phyloP scores from a whole-genome alignment of 176 grass and related monocot genomes.

The Ensete glaucum region DNA sequence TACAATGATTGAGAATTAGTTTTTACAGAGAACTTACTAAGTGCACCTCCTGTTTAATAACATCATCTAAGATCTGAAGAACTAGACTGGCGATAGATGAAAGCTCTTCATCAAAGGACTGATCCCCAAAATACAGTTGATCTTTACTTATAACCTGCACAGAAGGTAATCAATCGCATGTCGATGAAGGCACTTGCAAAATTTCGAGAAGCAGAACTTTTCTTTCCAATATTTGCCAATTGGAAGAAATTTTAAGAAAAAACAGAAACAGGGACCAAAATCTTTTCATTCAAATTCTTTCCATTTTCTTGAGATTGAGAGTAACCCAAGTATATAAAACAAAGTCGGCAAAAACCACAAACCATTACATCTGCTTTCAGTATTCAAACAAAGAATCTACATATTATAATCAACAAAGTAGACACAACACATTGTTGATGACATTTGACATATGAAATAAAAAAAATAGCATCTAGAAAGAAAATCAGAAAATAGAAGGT shows the following conservation, averaged over 20 bases:
- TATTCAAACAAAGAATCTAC: too few relatives aligned
- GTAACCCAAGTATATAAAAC: too few relatives aligned
- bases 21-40: neutral
- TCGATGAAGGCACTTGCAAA: neutral
- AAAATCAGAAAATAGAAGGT: too few relatives aligned
- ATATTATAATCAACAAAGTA: too few relatives aligned
- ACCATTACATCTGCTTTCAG: too few relatives aligned
- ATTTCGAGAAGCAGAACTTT: neutral
- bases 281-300: too few relatives aligned
- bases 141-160: neutral
- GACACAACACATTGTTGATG: too few relatives aligned
- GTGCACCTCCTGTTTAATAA: slow-evolving; percentile 5
- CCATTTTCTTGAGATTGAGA: too few relatives aligned
- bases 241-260: neutral
- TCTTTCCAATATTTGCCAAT: neutral
- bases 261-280: neutral
- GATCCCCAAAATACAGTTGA: slow-evolving; percentile 9
- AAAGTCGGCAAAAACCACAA: too few relatives aligned
- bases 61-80: slow-evolving; percentile 12
- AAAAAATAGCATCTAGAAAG: too few relatives aligned
- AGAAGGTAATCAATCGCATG: neutral
- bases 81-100: slow-evolving; percentile 9
- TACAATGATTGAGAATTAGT: neutral
- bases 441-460: too few relatives aligned
- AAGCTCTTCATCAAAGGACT: slow-evolving; percentile 7